Conservation (phyloP, 1,284 basidiomycete genomes). For the Pseudozyma hubeiensis region DNA sequence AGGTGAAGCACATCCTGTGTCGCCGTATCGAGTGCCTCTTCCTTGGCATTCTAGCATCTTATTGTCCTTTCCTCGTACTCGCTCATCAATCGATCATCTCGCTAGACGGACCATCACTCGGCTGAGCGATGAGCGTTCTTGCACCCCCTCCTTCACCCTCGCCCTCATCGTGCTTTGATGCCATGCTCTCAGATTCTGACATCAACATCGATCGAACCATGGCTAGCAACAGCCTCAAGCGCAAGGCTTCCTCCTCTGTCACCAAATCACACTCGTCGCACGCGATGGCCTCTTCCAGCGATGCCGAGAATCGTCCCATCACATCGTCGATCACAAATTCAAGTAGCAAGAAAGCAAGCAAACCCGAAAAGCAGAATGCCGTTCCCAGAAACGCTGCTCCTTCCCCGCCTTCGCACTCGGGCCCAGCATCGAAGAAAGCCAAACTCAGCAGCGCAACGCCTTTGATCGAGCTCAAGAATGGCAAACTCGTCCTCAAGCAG, state of each 20-base stretch:
- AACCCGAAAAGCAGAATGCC: constrained; percentile 1
- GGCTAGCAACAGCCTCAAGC: constrained; percentile 39
- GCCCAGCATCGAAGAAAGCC: constrained; percentile 34
- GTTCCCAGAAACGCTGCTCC: constrained; percentile 2
- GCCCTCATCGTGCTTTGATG: constrained; percentile 50
- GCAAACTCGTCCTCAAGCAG: constrained; percentile 82
- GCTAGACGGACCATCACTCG: background rate
- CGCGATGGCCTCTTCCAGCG: constrained; percentile 26
- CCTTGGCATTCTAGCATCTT: background rate
- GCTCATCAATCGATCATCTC: too few species aligned
- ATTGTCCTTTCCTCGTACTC: too few species aligned
- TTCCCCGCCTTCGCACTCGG: constrained; percentile 11
- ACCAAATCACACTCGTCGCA: constrained; percentile 14
- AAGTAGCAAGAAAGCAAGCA: constrained; percentile 1
- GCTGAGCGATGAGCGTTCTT: constrained; percentile 53
- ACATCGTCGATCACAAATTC: background rate
- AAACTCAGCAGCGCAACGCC: constrained; percentile 35
- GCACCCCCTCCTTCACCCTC: constrained; percentile 48
- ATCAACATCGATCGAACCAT: constrained; percentile 46
- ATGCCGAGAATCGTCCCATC: constrained; percentile 40
- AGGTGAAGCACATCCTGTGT: too few species aligned
- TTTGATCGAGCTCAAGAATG: constrained; percentile 71
- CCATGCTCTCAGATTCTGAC: constrained; percentile 51
- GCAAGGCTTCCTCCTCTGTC: constrained; percentile 32
- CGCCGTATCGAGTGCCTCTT: too few species aligned